Percentiles rank a stretch among this genome's conserved stretches.
phyloP scores from a whole-genome alignment of 1,139 yeast genomes.

The Pneumocystis canis region DNA sequence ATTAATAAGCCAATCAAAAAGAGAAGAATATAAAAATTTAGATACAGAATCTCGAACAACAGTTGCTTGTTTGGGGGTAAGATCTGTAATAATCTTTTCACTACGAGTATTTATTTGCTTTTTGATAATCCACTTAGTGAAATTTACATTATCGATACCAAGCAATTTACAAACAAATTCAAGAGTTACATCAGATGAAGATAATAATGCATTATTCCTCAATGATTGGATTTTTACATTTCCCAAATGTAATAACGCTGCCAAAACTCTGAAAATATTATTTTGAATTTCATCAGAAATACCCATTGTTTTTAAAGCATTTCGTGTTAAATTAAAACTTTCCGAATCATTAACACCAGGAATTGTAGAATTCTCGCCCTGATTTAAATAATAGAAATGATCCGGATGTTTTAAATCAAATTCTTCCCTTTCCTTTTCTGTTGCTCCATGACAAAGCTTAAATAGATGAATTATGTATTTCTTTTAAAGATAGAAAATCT shows the following conservation, averaged over 20 bases:
- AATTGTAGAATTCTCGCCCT: slow-evolving; percentile 68
- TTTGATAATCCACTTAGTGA: slow-evolving; percentile 87
- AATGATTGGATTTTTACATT: slow-evolving; percentile 80
- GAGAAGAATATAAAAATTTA: slow-evolving; percentile 78
- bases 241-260: slow-evolving; percentile 87
- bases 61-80: slow-evolving; percentile 69
- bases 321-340: slow-evolving; percentile 60
- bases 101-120: slow-evolving; percentile 87
- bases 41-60: slow-evolving; percentile 95
- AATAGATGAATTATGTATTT: not conserved
- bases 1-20: slow-evolving; percentile 89
- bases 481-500: not conserved
- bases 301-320: slow-evolving; percentile 70
- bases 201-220: slow-evolving; percentile 66
- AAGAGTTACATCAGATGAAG: slow-evolving; percentile 76
- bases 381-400: slow-evolving; percentile 72
- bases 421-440: slow-evolving; percentile 40
- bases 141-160: slow-evolving; percentile 58
- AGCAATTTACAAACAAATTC: slow-evolving; percentile 71
- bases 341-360: slow-evolving; percentile 67
- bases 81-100: slow-evolving; percentile 75
- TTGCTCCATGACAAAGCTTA: slow-evolving; percentile 55
- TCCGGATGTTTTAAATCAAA: slow-evolving; percentile 45
- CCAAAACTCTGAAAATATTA: slow-evolving; percentile 61
- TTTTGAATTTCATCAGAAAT: slow-evolving; percentile 44